Conservation (phyloP, 805 yeast species). For the Pichia phayaonensis region DNA sequence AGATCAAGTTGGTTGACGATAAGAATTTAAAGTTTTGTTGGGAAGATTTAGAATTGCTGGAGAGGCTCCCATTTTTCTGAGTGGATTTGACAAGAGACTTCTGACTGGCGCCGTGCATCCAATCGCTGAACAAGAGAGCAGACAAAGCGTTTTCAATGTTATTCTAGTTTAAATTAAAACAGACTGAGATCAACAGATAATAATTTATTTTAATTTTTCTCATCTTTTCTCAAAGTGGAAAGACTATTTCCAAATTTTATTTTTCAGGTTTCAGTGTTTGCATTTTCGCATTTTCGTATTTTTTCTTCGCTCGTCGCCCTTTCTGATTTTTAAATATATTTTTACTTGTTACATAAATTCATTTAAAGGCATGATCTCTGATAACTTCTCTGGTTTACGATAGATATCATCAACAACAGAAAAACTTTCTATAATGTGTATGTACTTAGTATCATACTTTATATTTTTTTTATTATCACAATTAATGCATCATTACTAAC, state of each 20-base stretch:
- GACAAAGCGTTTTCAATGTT: background rate
- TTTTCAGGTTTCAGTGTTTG: too few species aligned
- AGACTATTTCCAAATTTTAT: too few species aligned
- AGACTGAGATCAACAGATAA: background rate
- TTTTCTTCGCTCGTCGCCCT: too few species aligned
- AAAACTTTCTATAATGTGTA: background rate
- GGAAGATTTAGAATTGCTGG: background rate
- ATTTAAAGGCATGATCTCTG: background rate
- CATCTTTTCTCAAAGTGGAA: background rate
- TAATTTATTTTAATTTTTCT: too few species aligned
- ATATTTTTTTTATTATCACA: too few species aligned
- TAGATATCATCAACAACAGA: background rate
- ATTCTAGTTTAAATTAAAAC: background rate
- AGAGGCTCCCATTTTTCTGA: background rate
- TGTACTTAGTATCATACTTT: background rate
- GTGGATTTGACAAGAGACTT: background rate
- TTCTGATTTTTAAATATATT: too few species aligned
- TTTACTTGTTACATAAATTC: too few species aligned
- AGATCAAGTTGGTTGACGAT: constrained; percentile 10
- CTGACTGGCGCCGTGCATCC: background rate
- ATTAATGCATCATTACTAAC: background rate
- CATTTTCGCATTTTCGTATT: too few species aligned
- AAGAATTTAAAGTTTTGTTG: constrained; percentile 10
- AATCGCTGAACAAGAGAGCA: background rate
- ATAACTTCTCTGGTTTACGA: background rate